These are phyloP conservation scores for Didymosphaeria variabile DNA, from an alignment of 2,329 filamentous ascomycete genomes.

Conservation along the genomic window DNA sequence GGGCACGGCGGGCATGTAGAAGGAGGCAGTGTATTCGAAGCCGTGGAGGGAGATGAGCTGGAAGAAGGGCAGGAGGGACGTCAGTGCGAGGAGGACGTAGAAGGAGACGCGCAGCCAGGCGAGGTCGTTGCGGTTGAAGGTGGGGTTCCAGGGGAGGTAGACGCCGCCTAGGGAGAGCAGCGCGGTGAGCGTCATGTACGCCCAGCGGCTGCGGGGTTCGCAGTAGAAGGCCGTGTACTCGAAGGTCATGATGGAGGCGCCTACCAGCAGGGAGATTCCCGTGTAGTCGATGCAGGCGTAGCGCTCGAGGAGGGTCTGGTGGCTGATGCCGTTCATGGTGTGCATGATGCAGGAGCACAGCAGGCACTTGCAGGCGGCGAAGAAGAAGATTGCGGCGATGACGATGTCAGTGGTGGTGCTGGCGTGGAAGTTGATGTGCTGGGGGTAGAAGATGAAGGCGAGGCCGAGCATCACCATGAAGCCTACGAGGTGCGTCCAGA, in stretches of 20 bases:
- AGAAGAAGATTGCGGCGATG: conserved; percentile 94
- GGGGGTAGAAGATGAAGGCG: conserved; percentile 96
- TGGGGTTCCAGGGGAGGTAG: conserved; percentile 94
- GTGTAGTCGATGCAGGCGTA: conserved; percentile 99
- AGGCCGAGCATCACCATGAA: conserved; percentile 86
- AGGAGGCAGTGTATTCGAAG: conserved; percentile 80
- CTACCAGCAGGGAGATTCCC: conserved; percentile 92
- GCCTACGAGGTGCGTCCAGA: conserved; percentile 94
- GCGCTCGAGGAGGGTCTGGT: conserved; percentile 86
- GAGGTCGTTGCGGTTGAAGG: conserved; percentile 92
- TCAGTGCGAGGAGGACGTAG: conserved; percentile 85
- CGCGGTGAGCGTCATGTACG: conserved; percentile 84
- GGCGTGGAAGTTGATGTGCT: conserved; percentile 82
- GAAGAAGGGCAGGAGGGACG: conserved; percentile 86
- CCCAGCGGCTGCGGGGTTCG: conserved; percentile 85
- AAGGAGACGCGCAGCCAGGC: conserved; percentile 92
- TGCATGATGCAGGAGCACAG: conserved; percentile 98
- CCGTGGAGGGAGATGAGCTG: conserved; percentile 84
- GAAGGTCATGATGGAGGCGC: conserved; percentile 95
- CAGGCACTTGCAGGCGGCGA: conserved; percentile 92
- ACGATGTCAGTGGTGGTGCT: conserved; percentile 89
- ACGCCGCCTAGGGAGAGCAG: conserved; percentile 85
- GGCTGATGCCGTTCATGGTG: conserved; percentile 96
- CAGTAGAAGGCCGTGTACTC: conserved; percentile 99
- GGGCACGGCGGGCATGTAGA: conserved; percentile 88